Evolutionary conservation across 345 rosid genomes (phyloP).

Genomic region (Anastatica hierochuntica): DNA sequence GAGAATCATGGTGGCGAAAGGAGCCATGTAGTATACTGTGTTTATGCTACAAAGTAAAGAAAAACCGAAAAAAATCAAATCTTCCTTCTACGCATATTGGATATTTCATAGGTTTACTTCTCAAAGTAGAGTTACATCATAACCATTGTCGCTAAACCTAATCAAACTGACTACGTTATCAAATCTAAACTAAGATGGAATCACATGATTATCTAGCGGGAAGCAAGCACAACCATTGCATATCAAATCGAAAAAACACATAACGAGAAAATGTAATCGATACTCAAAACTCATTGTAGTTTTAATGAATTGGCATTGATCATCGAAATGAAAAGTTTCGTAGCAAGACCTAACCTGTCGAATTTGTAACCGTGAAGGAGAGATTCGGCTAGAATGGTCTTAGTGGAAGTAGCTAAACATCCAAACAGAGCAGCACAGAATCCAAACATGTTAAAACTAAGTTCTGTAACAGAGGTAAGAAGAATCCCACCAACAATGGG

Average conservation of each 20-base stretch:
- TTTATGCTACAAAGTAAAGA: conserved; percentile 52
- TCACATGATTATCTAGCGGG: conserved; percentile 3
- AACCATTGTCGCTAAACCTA: too few relatives aligned
- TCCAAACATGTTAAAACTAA: conserved; percentile 91
- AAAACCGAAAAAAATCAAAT: background rate
- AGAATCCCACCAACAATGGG: conserved; percentile 99
- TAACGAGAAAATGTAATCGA: background rate
- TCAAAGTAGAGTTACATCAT: too few relatives aligned
- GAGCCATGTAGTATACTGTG: conserved; percentile 99
- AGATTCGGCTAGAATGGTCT: conserved; percentile 97
- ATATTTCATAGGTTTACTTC: too few relatives aligned
- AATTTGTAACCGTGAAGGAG: conserved; percentile 94
- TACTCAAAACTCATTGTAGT: background rate
- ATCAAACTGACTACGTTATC: too few relatives aligned
- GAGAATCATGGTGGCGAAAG: conserved; percentile 91
- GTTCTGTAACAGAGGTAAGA: conserved; percentile 85
- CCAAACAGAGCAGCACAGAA: conserved; percentile 97
- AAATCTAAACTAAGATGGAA: background rate
- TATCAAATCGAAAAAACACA: background rate
- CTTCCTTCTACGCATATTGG: background rate
- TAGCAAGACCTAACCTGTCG: conserved; percentile 43
- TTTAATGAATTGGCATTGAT: too few relatives aligned
- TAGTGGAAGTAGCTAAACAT: conserved; percentile 98
- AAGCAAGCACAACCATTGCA: too few relatives aligned
- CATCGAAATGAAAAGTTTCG: background rate